phyloP scores from a whole-genome alignment of 176 grass and related monocot genomes.

The Elymus sibiricus region DNA sequence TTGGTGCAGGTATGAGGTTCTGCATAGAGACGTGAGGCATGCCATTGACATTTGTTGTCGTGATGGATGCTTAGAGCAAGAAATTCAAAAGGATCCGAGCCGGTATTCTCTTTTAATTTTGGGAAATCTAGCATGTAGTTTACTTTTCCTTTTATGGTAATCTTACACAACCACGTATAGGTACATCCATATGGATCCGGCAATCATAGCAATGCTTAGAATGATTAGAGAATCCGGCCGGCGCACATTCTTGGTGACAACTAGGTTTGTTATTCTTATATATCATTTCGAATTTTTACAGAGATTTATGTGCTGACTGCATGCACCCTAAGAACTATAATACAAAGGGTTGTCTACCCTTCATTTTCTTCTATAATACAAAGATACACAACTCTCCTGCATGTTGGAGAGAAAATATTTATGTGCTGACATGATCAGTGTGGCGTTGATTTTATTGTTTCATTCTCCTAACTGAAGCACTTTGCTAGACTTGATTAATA shows the following conservation, averaged over 20 bases:
- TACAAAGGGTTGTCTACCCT: too few relatives aligned
- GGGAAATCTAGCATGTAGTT: constrained; percentile 54
- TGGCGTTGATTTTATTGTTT: constrained; percentile 6
- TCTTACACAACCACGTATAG: constrained; percentile 10
- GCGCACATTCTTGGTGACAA: constrained; percentile 84
- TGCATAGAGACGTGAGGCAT: constrained; percentile 86
- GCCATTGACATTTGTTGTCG: constrained; percentile 87
- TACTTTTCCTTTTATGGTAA: constrained; percentile 8
- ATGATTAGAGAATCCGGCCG: constrained; percentile 81
- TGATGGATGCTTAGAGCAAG: constrained; percentile 82
- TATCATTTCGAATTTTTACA: neutral
- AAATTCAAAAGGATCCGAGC: constrained; percentile 54
- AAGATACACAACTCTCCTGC: too few relatives aligned
- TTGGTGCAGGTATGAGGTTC: constrained; percentile 54
- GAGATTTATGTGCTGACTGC: neutral
- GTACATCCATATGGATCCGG: constrained; percentile 79
- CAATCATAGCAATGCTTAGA: constrained; percentile 85
- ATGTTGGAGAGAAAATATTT: too few relatives aligned
- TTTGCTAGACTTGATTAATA: neutral
- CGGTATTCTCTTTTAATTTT: too few relatives aligned
- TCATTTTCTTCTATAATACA: too few relatives aligned
- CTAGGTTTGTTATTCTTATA: constrained; percentile 47
- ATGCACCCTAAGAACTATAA: too few relatives aligned
- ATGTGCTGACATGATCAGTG: neutral
- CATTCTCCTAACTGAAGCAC: neutral